Evolutionary conservation across 1,284 basidiomycete species (phyloP), one percentile per base, ranked within the genome.

Genomic region (Microstroma glucosiphilum): DNA sequence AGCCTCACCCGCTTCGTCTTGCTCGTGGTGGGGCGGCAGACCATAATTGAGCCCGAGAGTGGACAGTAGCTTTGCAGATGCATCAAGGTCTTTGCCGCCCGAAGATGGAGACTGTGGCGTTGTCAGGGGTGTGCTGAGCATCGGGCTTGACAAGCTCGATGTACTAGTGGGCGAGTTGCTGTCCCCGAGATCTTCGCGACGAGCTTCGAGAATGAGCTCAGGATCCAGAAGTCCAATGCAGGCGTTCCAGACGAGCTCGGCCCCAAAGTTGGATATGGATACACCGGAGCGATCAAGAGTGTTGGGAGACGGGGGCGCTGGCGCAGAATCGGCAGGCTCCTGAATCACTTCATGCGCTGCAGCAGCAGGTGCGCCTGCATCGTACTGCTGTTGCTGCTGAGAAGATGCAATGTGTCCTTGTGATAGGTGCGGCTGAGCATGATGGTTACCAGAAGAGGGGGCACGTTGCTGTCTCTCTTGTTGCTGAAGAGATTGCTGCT

Each of bases 221-320:
- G 67, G 71, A 37, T 63, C 71, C 51, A 66, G 68, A 51, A 68
- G 68, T 46, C 67, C 71, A 15, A 73, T 65, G 51, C 70, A 73
- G 1, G 71, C 69, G 9, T 64, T 64, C 73, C 75, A 77, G 56
- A 77, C 62, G n/a, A 76, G 65, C 65, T 78, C 75, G 1, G 72
- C 75, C 17, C 73, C 73, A 19, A 78, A 69, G 2, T 60, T 66
- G 7, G 73, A 70, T 13, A 78, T 69, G 12, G 73, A 67, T 26
- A 76, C 63, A 12, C 69, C 72, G 0, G 75, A 77, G 58, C 66
- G 67, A 53, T 78, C 73, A 11, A 74, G 57, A 13, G 73, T 70
- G 51, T 57, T 64, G 15, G 73, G 73, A 15, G 71, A 73, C 15
- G 71, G 71, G 1, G 73, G 73, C 2, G 70, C 68, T 25, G 73